Percentiles rank a stretch among this genome's conserved stretches.
Evolutionary conservation across 1,139 yeast genomes (phyloP).

Genomic region (Suhomyces coccinellae): DNA sequence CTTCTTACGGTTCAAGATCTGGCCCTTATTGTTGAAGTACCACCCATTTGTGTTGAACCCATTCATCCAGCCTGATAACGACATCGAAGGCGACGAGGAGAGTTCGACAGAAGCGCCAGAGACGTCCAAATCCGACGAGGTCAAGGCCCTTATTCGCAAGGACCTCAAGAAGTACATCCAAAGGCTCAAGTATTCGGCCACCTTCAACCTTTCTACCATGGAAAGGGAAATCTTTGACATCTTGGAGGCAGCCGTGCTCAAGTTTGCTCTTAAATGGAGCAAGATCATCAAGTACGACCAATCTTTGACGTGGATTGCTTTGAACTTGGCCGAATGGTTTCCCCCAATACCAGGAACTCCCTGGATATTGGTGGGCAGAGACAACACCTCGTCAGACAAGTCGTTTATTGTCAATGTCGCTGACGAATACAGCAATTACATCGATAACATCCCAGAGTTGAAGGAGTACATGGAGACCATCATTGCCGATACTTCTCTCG

Average conservation of each 20-base stretch:
- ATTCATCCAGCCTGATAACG: conserved; percentile 58
- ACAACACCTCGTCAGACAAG: conserved; percentile 24
- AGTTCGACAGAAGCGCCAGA: conserved; percentile 15
- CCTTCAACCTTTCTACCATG: conserved; percentile 27
- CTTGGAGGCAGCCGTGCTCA: conserved; percentile 60
- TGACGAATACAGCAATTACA: conserved; percentile 51
- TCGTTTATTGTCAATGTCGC: conserved; percentile 41
- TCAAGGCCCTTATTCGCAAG: conserved; percentile 39
- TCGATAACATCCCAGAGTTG: conserved; percentile 35
- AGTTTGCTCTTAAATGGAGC: conserved; percentile 79
- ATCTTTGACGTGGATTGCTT: conserved; percentile 84
- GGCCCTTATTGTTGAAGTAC: conserved; percentile 80
- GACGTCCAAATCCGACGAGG: conserved; percentile 20
- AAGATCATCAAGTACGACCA: conserved; percentile 73
- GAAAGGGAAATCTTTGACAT: conserved; percentile 57
- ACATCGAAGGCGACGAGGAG: conserved; percentile 14
- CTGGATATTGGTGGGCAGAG: conserved; percentile 48
- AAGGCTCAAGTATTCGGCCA: conserved; percentile 28
- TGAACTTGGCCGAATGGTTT: conserved; percentile 87
- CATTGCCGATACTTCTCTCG: conserved; percentile 28
- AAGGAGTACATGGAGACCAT: conserved; percentile 27
- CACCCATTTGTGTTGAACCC: conserved; percentile 87
- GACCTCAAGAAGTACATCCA: conserved; percentile 58
- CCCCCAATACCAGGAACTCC: conserved; percentile 57
- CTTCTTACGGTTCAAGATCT: conserved; percentile 68